Conservation (phyloP, 1,284 basidiomycete genomes). For the Leccinum cinnamomeum region DNA sequence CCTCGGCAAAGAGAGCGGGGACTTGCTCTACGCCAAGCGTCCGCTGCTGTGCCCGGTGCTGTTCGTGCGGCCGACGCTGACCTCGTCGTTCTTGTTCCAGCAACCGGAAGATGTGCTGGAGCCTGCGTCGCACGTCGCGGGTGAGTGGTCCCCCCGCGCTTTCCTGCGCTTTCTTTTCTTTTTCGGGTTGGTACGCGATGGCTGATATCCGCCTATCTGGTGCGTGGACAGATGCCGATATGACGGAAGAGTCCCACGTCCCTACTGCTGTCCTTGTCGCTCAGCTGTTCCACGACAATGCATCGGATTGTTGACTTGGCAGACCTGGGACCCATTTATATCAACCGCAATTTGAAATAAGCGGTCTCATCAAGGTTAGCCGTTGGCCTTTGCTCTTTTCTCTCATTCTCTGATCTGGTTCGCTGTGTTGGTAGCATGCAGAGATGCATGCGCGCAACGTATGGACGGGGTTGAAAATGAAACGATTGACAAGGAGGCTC, state of each 20-base stretch:
- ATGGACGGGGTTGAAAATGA: constrained; percentile 42
- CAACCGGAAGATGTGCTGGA: constrained; percentile 67
- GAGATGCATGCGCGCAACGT: constrained; percentile 29
- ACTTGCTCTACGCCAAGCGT: constrained; percentile 53
- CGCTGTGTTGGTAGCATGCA: constrained; percentile 47
- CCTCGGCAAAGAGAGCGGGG: constrained; percentile 23
- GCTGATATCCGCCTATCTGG: background rate
- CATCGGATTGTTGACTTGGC: constrained; percentile 13
- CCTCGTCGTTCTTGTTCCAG: constrained; percentile 55
- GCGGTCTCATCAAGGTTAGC: constrained; percentile 52
- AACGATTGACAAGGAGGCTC: constrained; percentile 43
- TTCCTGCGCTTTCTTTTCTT: constrained; percentile 1
- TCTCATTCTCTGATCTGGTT: constrained; percentile 3
- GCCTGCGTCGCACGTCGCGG: constrained; percentile 50
- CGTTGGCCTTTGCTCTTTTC: background rate
- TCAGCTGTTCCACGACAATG: constrained; percentile 52
- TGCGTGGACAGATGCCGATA: constrained; percentile 33
- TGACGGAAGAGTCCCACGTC: constrained; percentile 51
- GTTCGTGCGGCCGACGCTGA: constrained; percentile 63
- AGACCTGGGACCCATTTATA: constrained; percentile 21
- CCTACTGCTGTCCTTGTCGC: constrained; percentile 66
- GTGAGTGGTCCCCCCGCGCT: constrained; percentile 38
- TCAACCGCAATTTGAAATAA: constrained; percentile 35
- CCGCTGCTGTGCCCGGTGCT: constrained; percentile 61
- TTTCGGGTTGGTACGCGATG: background rate